A percentile compares a stretch with the other conserved stretches of the same genome.
These are phyloP conservation scores for Penstemon newberryi DNA, from an alignment of 257 asterid genomes.

Conservation along the genomic window DNA sequence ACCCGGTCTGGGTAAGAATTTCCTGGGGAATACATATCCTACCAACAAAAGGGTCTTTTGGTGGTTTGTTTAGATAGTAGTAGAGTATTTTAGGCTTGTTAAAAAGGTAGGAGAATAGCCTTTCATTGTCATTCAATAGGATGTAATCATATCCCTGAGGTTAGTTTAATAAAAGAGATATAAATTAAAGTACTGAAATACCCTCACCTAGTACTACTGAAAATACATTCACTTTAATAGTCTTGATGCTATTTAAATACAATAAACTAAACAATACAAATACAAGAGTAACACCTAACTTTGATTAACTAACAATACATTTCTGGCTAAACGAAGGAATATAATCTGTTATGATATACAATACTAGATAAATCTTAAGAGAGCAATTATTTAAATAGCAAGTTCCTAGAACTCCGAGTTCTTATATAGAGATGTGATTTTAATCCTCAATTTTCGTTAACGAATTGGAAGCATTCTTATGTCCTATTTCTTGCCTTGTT, in stretches of 20 bases:
- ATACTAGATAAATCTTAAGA: not conserved
- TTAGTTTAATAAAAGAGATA: no score
- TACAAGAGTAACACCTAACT: no score
- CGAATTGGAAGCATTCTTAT: not conserved
- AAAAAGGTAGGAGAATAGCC: no score
- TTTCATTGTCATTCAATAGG: no score
- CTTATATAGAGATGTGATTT: constrained; percentile 10
- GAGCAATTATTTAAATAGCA: not conserved
- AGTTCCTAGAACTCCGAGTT: not conserved
- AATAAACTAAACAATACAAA: no score
- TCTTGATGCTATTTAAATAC: no score
- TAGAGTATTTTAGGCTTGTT: constrained; percentile 2
- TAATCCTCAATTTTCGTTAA: not conserved
- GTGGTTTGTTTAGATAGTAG: not conserved
- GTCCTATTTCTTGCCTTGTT: not conserved
- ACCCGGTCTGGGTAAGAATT: no score
- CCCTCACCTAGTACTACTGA: no score
- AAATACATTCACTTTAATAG: no score
- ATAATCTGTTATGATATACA: not conserved
- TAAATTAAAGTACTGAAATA: no score
- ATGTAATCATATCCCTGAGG: no score
- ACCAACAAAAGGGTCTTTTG: not conserved
- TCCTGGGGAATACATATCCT: not conserved
- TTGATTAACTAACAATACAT: not conserved
- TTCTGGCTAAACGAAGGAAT: not conserved